Conservation (phyloP, 2,329 filamentous ascomycete genomes). For the Thermothelomyces thermophilus region DNA sequence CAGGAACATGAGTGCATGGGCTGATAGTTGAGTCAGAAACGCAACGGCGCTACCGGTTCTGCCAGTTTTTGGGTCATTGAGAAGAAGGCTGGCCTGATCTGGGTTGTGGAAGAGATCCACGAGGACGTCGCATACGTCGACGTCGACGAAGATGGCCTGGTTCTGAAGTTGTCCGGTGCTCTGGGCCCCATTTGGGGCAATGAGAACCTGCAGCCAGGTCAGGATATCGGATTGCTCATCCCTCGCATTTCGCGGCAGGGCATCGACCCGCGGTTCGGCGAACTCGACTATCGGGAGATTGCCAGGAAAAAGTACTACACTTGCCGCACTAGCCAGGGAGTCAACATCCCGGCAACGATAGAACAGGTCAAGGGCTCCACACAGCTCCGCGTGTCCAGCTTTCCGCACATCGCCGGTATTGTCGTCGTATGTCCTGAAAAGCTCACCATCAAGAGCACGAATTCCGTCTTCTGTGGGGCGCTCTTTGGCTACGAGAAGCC, state of each 20-base stretch:
- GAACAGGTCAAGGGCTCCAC: conserved; percentile 63
- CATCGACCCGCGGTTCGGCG: conserved; percentile 62
- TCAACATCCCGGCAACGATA: conserved; percentile 79
- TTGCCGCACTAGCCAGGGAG: conserved; percentile 66
- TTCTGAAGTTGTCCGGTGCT: conserved; percentile 67
- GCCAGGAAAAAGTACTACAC: conserved; percentile 73
- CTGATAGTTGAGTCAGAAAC: conserved; percentile 53
- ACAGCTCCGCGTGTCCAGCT: conserved; percentile 81
- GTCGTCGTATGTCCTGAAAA: conserved; percentile 78
- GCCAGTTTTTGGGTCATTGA: conserved; percentile 99
- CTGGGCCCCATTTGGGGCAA: conserved; percentile 81
- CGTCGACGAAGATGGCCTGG: conserved; percentile 69
- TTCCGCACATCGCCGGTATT: conserved; percentile 95
- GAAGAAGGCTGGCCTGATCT: conserved; percentile 87
- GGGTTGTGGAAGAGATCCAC: conserved; percentile 96
- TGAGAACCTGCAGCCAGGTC: conserved; percentile 57
- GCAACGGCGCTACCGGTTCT: conserved; percentile 84
- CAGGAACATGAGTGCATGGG: background rate
- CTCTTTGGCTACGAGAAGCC: conserved; percentile 84
- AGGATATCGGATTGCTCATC: conserved; percentile 71
- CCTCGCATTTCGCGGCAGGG: conserved; percentile 74
- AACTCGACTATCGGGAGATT: conserved; percentile 72
- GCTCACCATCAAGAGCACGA: conserved; percentile 81
- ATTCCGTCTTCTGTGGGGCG: conserved; percentile 87
- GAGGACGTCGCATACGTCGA: conserved; percentile 79